Base-by-base conservation (phyloP, 2,329 filamentous ascomycete genomes). In the Setomelanomma holmii region DNA sequence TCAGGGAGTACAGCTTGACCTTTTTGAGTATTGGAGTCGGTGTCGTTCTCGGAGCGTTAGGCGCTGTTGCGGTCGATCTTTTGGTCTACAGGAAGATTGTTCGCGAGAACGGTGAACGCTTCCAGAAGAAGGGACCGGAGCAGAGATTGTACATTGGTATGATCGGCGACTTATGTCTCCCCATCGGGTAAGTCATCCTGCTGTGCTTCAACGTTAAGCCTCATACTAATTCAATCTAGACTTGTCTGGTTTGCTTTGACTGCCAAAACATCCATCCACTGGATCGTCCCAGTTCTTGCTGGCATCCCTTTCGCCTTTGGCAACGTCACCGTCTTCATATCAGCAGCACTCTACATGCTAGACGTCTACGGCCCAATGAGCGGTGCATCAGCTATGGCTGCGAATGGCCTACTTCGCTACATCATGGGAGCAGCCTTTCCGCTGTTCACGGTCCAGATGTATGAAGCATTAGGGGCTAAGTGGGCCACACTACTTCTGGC, bases 381-480 rank as follows among this genome's bases (percentile, higher is more conserved):
- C 71, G 87, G 88, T 30, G 88, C 88, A 41, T 86, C 83, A 52
- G 90, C 90, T 8, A 79, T 96, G 68, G 90, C 45, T 14, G 27
- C 45, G 7, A 48, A 86, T 55, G 80, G 80, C 3, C 71, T 88
- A 10, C 75, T 75, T 11, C 61, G 73, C 19, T 74, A 72, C 33
- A 68, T 63, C 24, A 62, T 73, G 27, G 72, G 69, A 11, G 72
- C 69, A 3, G 60, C 60, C 4, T 69, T 71, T 21, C 71, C 73
- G 1, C 52, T 75, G 5, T 75, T 75, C 45, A 74, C 72, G 0
- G 55, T 68, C 3, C 72, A 75, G 46, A 61, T 72, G 68, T 72
- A 69, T 50, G 33, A 60, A n/a, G 53, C 45, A 2, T 55, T 76
- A 5, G 72, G 70, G 0, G 66, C 66, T 12, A 65, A 69, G 16